Base-by-base conservation (phyloP, 1,139 yeast genomes). In the Candida glucosophila region DNA sequence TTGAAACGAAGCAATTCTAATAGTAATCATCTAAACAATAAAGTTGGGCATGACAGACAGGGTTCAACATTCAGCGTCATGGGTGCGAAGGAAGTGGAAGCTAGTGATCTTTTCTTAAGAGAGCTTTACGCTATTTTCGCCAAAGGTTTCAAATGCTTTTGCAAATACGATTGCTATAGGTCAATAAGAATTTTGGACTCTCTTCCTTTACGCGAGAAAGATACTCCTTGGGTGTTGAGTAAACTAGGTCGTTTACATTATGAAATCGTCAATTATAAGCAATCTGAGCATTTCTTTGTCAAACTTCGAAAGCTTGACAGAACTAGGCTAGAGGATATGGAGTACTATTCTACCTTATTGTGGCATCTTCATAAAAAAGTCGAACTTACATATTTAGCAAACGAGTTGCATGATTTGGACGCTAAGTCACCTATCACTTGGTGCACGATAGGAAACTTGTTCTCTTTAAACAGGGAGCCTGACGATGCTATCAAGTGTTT, bases 401-500 rank as follows among this genome's bases (percentile, higher is more conserved):
- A 82, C 43, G 96, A 86, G 40, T 56, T 86, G 22, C 65, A 80
- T 37, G 85, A 77, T 35, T 57, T 78, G 15, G 75, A 77, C 39
- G 62, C 79, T 8, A 54, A 66, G 15, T 62, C 77, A 6, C 80
- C 95, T 3, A 79, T 85, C 34, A 78, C 96, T 0, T 90, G 98
- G 98, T 82, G 93, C 42, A 77, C 82, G 1, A 63, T 86, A 28
- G 98, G 98, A 2, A 90, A 92, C 48, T 68, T 90, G 25, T 83
- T 83, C 39, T 83, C 96, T 8, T 59, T 88, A 20, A 75, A 73
- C 20, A 65, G 85, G 35, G 96, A 90, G 41, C 82, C 93, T 3
- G 94, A 82, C 36, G 94, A 83, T 47, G 95, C 98, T 0, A 75
- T 88, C 22, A 76, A 76, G 42, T 85, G 95, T 45, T 86, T 92